Evolutionary conservation across 2,329 filamentous ascomycete genomes (phyloP).

Genomic region (Colletotrichum caudatum): DNA sequence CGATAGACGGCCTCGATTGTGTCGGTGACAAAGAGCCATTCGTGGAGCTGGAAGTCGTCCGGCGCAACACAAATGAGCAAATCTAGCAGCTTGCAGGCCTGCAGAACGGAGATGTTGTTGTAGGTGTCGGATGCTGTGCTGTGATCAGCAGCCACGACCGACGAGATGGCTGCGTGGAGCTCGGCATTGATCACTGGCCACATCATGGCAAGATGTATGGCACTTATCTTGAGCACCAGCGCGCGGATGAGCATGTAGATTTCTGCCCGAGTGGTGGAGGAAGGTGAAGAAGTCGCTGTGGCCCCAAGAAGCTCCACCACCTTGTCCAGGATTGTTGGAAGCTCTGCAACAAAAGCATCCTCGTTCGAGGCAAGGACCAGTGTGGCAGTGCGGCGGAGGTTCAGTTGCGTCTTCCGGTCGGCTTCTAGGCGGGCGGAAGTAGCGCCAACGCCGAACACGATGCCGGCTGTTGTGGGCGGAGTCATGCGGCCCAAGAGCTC

Average conservation of each 20-base stretch:
- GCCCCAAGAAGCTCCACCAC: conserved; percentile 87
- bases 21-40: conserved; percentile 98
- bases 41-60: conserved; percentile 97
- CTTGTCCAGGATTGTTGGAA: conserved; percentile 82
- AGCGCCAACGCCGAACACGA: conserved; percentile 98
- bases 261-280: conserved; percentile 88
- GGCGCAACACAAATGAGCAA: conserved; percentile 86
- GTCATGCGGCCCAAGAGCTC: conserved; percentile 84
- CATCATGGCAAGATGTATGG: conserved; percentile 82
- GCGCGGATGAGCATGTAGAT: conserved; percentile 90
- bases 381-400: conserved; percentile 83
- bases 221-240: conserved; percentile 81
- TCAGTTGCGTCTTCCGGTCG: conserved; percentile 91
- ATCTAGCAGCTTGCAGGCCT: conserved; percentile 95
- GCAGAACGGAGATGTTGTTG: conserved; percentile 80
- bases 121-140: conserved; percentile 77
- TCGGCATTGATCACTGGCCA: conserved; percentile 94
- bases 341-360: conserved; percentile 84
- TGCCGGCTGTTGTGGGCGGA: conserved; percentile 90
- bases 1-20: conserved; percentile 96
- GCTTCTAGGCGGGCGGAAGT: conserved; percentile 94
- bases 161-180: conserved; percentile 82
- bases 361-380: conserved; percentile 81
- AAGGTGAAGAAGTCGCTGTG: conserved; percentile 89
- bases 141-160: conserved; percentile 76